A percentile compares a stretch with the other conserved stretches of the same genome.
Evolutionary conservation across 1,284 basidiomycete species (phyloP).

Genomic region (Tilletia walkeri): DNA sequence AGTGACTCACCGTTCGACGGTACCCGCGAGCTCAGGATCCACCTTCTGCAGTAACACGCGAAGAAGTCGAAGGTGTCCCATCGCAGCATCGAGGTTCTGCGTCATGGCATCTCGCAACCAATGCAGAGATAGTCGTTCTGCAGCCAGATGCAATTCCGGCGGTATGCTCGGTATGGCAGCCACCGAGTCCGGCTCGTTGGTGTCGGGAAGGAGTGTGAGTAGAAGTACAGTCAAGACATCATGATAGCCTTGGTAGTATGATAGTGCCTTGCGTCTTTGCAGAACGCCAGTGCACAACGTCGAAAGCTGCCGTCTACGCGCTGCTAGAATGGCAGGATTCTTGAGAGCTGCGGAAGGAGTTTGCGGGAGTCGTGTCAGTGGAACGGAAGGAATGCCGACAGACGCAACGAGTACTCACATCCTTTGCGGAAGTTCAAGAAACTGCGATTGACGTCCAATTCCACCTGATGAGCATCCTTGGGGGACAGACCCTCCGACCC

Average conservation of each 20-base stretch:
- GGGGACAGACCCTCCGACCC: conserved; percentile 17
- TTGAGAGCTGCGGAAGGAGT: conserved; percentile 3
- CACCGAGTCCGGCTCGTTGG: conserved; percentile 38
- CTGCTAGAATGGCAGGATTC: background rate
- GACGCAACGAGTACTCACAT: conserved; percentile 21
- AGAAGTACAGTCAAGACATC: conserved; percentile 84
- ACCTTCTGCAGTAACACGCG: conserved; percentile 57
- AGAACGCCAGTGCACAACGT: conserved; percentile 65
- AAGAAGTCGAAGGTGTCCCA: conserved; percentile 72
- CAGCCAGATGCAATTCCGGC: conserved; percentile 23
- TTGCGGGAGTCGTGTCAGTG: background rate
- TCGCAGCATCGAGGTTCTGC: conserved; percentile 73
- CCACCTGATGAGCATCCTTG: conserved; percentile 47
- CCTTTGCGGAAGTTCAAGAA: conserved; percentile 32
- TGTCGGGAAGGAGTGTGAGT: conserved; percentile 64
- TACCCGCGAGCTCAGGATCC: conserved; percentile 69
- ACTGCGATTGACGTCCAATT: conserved; percentile 50
- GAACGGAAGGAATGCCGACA: too few relatives aligned
- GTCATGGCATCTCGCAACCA: conserved; percentile 87
- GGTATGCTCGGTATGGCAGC: background rate
- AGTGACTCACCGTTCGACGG: conserved; percentile 62
- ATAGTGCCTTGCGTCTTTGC: conserved; percentile 68
- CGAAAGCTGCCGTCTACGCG: conserved; percentile 35
- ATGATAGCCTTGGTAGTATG: conserved; percentile 86
- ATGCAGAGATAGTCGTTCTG: conserved; percentile 72